Base-by-base conservation (phyloP, 2,329 filamentous ascomycete species). In the Apiospora sp. region DNA sequence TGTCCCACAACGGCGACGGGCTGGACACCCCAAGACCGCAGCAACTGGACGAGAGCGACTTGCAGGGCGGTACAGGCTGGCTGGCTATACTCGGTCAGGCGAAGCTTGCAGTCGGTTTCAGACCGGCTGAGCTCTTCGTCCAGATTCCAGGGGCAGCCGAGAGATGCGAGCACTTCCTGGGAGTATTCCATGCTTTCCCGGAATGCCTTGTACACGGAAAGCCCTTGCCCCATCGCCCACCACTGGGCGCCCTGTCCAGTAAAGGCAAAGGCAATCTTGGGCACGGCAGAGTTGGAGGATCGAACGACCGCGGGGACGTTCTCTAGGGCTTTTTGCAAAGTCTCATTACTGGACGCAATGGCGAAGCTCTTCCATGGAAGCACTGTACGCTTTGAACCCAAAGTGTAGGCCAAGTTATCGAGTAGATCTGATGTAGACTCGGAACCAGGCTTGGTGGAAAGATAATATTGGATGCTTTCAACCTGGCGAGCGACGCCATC, bases 221-320 rank as follows among this genome's bases (percentile, higher is more conserved):
- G 78, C 74, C 83, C 81, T 34, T 77, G 75, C 10, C 84, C 84
- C 84, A 86, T 86, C 49, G 79, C 76, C 2, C 83, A 79, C 80
- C 82, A 85, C 69, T 86, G 84, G 0, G 84, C 78, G 3, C 85
- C 84, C 73, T 86, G 85, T 0, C 85, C 85, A 48, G 82, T 83
- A 72, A 86, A 86, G 16, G 85, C 68, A 73, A 86, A 86, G 68
- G 81, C 83, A 44, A 86, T 71, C 8, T 75, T 80, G 3, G 80
- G 79, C 10, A 68, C 67, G 19, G 67, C 43, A 30, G 67, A 68
- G 67, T 30, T 48, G 5, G 67, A 68, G 27, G 67, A 68, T 8
- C 67, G 41, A 5, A 68, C 41, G 1, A 48, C 67, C n/a, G 67
- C 41, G 10, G 67, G 67, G 24, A 68, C 41, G 19, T 30, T 68